Evolutionary conservation across 2,329 filamentous ascomycete genomes (phyloP).

Genomic region (Colletotrichum sp.): DNA sequence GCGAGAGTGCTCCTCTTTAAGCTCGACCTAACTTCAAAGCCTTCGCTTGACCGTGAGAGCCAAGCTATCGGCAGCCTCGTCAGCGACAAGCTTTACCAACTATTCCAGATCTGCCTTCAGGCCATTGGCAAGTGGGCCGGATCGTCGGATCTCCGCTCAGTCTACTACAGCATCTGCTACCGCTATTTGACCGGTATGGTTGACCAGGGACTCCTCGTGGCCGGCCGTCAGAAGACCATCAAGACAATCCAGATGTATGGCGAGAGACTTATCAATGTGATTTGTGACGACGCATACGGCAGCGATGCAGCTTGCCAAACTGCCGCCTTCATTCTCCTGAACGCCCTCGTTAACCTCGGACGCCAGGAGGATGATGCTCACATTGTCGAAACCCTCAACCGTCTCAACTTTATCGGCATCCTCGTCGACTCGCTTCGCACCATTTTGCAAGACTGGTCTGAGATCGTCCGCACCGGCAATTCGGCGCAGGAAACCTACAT

Average conservation of each 20-base stretch:
- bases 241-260: slow-evolving; percentile 74
- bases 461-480: slow-evolving; percentile 52
- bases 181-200: slow-evolving; percentile 79
- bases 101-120: slow-evolving; percentile 86
- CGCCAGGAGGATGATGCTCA: slow-evolving; percentile 74
- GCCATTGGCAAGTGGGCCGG: slow-evolving; percentile 79
- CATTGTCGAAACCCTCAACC: slow-evolving; percentile 79
- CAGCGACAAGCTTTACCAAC: slow-evolving; percentile 87
- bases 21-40: slow-evolving; percentile 60
- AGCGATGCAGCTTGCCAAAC: slow-evolving; percentile 84
- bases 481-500: slow-evolving; percentile 55
- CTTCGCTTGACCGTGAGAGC: slow-evolving; percentile 46
- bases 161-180: slow-evolving; percentile 92
- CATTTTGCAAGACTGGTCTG: slow-evolving; percentile 75
- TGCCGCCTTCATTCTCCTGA: slow-evolving; percentile 84
- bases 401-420: slow-evolving; percentile 89
- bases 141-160: slow-evolving; percentile 74
- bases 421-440: slow-evolving; percentile 86
- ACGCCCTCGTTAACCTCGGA: slow-evolving; percentile 76
- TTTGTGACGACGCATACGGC: slow-evolving; percentile 92
- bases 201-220: slow-evolving; percentile 52
- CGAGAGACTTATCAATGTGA: slow-evolving; percentile 79
- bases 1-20: slow-evolving; percentile 75
- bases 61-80: slow-evolving; percentile 71
- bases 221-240: slow-evolving; percentile 66